A percentile compares a stretch with the other conserved stretches of the same genome.
Evolutionary conservation across 2,329 filamentous ascomycete species (phyloP).

Genomic region (Colletotrichum siamense): DNA sequence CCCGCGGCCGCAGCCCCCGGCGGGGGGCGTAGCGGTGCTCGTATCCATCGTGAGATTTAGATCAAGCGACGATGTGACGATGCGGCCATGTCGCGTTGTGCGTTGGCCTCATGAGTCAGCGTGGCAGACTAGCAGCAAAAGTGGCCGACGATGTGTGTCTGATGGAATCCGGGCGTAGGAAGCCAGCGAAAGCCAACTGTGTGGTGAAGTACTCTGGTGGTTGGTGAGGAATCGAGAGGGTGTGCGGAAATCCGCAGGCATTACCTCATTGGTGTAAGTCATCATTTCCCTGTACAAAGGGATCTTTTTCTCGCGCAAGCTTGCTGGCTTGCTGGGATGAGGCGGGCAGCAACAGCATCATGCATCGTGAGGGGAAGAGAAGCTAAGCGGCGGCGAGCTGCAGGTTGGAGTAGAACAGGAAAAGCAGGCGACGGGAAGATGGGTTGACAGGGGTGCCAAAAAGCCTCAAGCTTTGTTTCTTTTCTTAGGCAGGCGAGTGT

Average conservation of each 20-base stretch:
- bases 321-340: neutral
- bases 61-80: conserved; percentile 7
- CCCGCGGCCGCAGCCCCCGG: neutral
- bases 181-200: neutral
- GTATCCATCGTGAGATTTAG: conserved; percentile 4
- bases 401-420: neutral
- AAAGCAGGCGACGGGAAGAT: neutral
- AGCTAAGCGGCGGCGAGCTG: conserved; percentile 1
- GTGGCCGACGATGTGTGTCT: neutral
- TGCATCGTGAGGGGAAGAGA: neutral
- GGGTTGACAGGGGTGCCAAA: neutral
- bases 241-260: neutral
- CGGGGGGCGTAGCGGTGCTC: neutral
- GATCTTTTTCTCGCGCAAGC: neutral
- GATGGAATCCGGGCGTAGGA: neutral
- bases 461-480: conserved; percentile 5
- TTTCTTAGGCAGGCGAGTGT: neutral
- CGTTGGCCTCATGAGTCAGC: neutral
- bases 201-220: neutral
- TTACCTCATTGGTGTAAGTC: neutral
- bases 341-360: neutral
- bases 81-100: neutral
- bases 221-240: neutral
- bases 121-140: neutral
- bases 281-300: neutral